A percentile compares a stretch with the other conserved stretches of the same genome.
Conservation (phyloP, 1,139 yeast species). For the Kodamaea alishanica region DNA sequence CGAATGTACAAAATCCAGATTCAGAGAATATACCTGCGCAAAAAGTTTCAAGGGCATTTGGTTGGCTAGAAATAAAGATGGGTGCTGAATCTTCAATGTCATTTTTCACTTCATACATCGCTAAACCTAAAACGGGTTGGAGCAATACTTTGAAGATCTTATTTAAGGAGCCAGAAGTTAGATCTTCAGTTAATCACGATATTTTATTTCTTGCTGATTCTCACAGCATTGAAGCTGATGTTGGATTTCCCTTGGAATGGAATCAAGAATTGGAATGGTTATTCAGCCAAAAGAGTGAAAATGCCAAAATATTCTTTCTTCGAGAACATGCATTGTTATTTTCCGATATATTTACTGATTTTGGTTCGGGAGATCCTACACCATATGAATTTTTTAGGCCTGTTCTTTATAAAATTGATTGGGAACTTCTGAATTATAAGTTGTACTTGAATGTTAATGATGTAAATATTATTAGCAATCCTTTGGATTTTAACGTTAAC, state of each 20-base stretch:
- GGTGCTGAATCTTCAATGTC: conserved; percentile 50
- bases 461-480: conserved; percentile 81
- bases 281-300: conserved; percentile 50
- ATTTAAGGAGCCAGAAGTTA: conserved; percentile 58
- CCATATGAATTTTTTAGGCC: conserved; percentile 79
- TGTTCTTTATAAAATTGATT: conserved; percentile 54
- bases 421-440: conserved; percentile 57
- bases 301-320: conserved; percentile 61
- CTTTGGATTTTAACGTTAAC: conserved; percentile 78
- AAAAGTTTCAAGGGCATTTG: conserved; percentile 61
- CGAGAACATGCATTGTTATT: conserved; percentile 77
- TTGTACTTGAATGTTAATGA: conserved; percentile 79
- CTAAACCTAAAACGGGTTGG: conserved; percentile 55
- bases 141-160: conserved; percentile 47
- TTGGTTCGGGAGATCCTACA: conserved; percentile 66
- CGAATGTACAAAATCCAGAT: conserved; percentile 15
- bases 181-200: conserved; percentile 89
- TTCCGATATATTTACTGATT: conserved; percentile 75
- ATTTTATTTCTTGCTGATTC: conserved; percentile 60
- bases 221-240: conserved; percentile 53
- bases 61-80: conserved; percentile 82
- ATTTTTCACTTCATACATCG: conserved; percentile 48
- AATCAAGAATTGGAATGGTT: conserved; percentile 73
- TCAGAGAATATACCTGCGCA: too few relatives aligned
- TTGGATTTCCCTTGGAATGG: conserved; percentile 77